Evolutionary conservation across 1,284 basidiomycete genomes (phyloP).

Genomic region (Retiboletus flavoniger): DNA sequence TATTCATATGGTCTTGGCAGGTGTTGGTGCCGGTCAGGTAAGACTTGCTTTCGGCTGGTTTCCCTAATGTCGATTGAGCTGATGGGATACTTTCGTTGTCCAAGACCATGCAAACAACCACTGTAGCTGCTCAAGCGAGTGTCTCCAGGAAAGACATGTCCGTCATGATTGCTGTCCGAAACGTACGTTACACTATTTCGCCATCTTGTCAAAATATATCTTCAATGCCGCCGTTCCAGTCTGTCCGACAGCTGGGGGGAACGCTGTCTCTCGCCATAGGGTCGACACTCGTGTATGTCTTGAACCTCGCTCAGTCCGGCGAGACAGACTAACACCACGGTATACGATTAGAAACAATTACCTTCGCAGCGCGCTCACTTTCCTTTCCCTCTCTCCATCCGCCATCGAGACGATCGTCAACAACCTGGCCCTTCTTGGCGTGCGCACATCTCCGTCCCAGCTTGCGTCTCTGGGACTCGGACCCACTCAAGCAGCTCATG

Average conservation of each 20-base stretch:
- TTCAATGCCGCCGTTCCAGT: neutral
- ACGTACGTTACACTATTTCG: neutral
- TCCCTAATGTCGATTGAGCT: neutral
- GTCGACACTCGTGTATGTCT: neutral
- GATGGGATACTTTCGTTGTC: neutral
- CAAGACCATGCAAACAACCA: constrained; percentile 1
- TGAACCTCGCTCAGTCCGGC: neutral
- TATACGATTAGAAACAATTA: neutral
- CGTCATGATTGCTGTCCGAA: neutral
- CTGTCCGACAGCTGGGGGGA: neutral
- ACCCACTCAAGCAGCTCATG: neutral
- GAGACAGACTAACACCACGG: neutral
- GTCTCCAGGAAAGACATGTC: constrained; percentile 3
- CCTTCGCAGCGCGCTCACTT: neutral
- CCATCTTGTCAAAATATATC: neutral
- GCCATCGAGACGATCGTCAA: neutral
- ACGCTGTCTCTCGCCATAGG: constrained; percentile 2
- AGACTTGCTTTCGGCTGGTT: neutral
- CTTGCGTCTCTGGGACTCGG: neutral
- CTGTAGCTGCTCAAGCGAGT: constrained; percentile 1
- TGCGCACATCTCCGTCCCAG: neutral
- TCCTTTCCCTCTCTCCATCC: neutral
- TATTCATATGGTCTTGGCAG: neutral
- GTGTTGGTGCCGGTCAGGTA: constrained; percentile 1
- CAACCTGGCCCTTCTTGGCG: neutral